Evolutionary conservation across 495 filamentous ascomycete genomes (phyloP), one percentile per base, ranked within the genome.

Genomic region (Xylaria grammica): DNA sequence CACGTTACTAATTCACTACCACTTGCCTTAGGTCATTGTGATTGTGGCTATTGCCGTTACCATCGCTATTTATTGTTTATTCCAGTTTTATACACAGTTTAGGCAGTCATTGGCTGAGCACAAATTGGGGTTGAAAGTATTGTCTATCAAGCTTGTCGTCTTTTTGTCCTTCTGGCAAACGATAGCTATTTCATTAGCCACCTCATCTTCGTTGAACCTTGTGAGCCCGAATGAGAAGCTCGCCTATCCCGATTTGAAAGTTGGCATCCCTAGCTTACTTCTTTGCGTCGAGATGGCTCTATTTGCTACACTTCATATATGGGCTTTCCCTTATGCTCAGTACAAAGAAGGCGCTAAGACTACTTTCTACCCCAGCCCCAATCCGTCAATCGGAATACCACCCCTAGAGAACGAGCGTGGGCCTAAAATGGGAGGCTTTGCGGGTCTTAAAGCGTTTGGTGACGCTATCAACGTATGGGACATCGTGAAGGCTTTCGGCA

Each of bases 141-240:
- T 92, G 3, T 90, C 92, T 62, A 96, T 97, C 72, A 97, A 97
- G 70, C 84, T 97, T 40, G 94, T 97, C 67, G 95, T 97, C 74
- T 97, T 97, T 82, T 82, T 97, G 60, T 95, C 91, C 5, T 97
- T 97, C 77, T 97, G 93, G 93, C 94, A 97, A 72, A 86, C 84
- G 45, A 84, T 86, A 58, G 65, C 91, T 54, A 91, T 94, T 67
- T 90, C 85, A 36, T 79, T 93, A 53, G 82, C 90, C 55, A 89
- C 87, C 15, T 64, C 62, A 5, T 89, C 87, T 1, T 81, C 79
- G 0, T 68, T 84, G 22, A 81, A 88, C 9, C 80, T 86, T 29
- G 81, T 96, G 61, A 85, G 87, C 65, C 72, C 88, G 4, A 87
- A 83, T 27, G 69, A 83, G 0, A 82, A 82, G 15, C 77, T 97